phyloP scores from a whole-genome alignment of 2,329 filamentous ascomycete genomes.

The Diaporthe destruens region DNA sequence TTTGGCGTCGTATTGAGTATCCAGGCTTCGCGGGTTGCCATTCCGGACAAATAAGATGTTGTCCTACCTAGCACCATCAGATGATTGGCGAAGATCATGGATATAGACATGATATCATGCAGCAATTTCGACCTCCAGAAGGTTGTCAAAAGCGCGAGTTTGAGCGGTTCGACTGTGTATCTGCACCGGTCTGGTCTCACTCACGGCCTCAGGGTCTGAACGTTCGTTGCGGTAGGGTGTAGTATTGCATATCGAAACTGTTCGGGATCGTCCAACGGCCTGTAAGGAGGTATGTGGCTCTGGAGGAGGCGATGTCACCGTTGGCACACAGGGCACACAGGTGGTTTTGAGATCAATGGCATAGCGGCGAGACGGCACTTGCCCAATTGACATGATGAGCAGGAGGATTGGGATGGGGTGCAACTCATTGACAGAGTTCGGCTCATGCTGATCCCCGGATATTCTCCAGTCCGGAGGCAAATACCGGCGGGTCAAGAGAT shows the following conservation, averaged over 20 bases:
- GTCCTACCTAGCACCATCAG: slow-evolving; percentile 10
- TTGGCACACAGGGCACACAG: slow-evolving; percentile 19
- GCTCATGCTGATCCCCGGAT: neutral
- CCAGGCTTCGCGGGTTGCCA: neutral
- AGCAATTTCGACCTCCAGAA: neutral
- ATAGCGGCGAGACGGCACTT: neutral
- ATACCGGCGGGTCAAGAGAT: neutral
- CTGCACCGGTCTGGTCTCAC: neutral
- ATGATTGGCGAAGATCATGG: slow-evolving; percentile 4
- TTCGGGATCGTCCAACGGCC: neutral
- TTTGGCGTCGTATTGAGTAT: neutral
- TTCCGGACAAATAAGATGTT: neutral
- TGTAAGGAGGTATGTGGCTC: neutral
- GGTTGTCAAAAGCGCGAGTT: neutral
- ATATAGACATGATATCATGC: neutral
- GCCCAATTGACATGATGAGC: neutral
- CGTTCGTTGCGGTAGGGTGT: neutral
- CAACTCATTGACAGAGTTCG: neutral
- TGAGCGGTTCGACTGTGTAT: neutral
- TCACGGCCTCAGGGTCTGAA: neutral
- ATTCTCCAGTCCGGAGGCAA: neutral
- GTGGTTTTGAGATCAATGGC: slow-evolving; percentile 27
- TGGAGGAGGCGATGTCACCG: neutral
- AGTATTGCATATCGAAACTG: neutral
- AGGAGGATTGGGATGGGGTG: neutral